Evolutionary conservation across 2,329 filamentous ascomycete genomes (phyloP).

Genomic region (Sporothrix protearum): DNA sequence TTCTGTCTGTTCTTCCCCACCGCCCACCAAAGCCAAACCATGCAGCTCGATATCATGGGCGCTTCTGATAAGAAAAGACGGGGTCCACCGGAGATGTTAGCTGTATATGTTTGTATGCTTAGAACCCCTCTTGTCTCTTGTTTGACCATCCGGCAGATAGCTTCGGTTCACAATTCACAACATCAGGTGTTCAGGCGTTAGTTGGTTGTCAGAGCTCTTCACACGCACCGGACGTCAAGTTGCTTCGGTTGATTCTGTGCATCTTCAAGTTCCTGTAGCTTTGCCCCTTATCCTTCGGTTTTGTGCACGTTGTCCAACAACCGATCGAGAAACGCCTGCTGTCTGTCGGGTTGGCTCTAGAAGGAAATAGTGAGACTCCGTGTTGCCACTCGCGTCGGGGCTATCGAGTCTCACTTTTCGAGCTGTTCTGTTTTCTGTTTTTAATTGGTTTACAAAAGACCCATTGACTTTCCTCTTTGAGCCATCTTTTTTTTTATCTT

Average conservation of each 20-base stretch:
- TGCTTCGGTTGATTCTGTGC: not conserved
- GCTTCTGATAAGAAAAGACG: not conserved
- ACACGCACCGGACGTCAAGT: not conserved
- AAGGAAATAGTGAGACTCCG: not conserved
- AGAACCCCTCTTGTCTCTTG: not conserved
- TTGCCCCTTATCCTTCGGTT: not conserved
- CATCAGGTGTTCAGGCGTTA: no score
- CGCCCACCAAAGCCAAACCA: not conserved
- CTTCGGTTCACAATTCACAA: not conserved
- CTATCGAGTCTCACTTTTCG: not conserved
- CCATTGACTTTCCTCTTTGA: not conserved
- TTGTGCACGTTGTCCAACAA: not conserved
- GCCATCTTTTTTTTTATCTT: not conserved
- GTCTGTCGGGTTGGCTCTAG: not conserved
- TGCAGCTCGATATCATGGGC: conserved; percentile 2
- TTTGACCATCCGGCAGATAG: not conserved
- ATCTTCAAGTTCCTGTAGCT: not conserved
- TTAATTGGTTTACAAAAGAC: no score
- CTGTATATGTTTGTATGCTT: no score
- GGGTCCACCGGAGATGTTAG: not conserved
- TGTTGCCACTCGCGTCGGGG: conserved; percentile 14
- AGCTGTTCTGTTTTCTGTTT: no score
- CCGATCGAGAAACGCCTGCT: not conserved
- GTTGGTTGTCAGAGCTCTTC: not conserved
- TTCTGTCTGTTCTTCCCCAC: not conserved